Conservation (phyloP, 352 stramenopile genomes). For the Pythium aquatile region DNA sequence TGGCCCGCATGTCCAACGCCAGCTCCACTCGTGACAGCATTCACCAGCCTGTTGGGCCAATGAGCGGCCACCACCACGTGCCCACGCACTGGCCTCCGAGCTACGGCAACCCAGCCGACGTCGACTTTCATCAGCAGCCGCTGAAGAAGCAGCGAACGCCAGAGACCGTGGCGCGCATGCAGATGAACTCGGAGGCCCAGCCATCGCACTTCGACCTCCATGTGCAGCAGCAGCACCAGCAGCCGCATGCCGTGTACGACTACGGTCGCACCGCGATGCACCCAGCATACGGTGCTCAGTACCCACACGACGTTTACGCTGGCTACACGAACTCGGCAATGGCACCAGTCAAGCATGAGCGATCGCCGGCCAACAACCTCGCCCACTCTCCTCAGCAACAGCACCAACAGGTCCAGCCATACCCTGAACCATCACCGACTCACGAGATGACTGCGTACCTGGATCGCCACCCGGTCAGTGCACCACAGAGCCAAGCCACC, state of each 20-base stretch:
- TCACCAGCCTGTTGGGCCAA: background rate
- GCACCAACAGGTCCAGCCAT: constrained; percentile 26
- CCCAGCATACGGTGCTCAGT: constrained; percentile 16
- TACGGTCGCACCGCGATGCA: constrained; percentile 9
- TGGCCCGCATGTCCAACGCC: constrained; percentile 30
- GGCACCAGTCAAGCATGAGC: constrained; percentile 6
- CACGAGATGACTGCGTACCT: constrained; percentile 18
- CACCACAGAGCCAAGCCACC: constrained; percentile 12
- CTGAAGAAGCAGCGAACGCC: constrained; percentile 33
- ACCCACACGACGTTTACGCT: constrained; percentile 5
- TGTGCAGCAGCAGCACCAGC: constrained; percentile 13
- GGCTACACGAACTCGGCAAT: constrained; percentile 18
- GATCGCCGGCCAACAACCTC: constrained; percentile 1
- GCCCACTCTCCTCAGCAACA: constrained; percentile 16
- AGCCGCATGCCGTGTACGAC: constrained; percentile 13
- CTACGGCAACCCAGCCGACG: constrained; percentile 15
- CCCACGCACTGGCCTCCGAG: constrained; percentile 11
- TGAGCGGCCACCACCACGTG: constrained; percentile 3
- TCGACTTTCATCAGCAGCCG: constrained; percentile 16
- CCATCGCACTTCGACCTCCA: constrained; percentile 22
- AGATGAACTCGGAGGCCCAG: constrained; percentile 12
- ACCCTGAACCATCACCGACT: constrained; percentile 19
- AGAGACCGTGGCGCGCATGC: constrained; percentile 24
- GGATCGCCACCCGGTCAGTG: constrained; percentile 8
- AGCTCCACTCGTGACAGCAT: constrained; percentile 3